These are phyloP conservation scores for Trichoderma citrinoviride DNA, from an alignment of 2,329 filamentous ascomycete genomes.

Conservation along the genomic window DNA sequence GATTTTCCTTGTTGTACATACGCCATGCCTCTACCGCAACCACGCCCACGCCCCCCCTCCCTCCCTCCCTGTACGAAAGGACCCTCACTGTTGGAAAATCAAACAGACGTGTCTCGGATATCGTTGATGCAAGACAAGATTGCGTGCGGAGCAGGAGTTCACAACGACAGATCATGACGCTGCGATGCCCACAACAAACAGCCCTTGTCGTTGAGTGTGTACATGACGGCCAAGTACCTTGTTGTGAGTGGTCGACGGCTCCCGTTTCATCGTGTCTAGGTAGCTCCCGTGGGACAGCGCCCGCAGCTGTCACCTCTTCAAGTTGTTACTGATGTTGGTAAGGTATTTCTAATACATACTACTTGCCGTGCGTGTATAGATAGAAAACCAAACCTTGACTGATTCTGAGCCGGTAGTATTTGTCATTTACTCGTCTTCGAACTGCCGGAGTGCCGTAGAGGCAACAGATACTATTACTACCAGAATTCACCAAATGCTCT, in stretches of 20 bases:
- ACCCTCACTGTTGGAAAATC: background rate
- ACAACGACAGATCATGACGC: slow-evolving; percentile 12
- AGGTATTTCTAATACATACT: too few relatives aligned
- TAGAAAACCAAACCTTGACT: too few relatives aligned
- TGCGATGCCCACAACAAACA: background rate
- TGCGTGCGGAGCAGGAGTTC: slow-evolving; percentile 14
- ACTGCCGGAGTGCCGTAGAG: background rate
- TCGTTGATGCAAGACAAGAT: slow-evolving; percentile 10
- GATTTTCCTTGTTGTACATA: too few relatives aligned
- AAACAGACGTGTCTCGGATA: background rate
- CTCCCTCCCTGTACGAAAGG: background rate
- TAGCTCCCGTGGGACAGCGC: slow-evolving; percentile 4
- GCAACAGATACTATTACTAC: background rate
- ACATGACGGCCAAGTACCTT: too few relatives aligned
- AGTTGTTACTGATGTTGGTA: too few relatives aligned
- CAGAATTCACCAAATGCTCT: background rate
- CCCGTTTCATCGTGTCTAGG: slow-evolving; percentile 3
- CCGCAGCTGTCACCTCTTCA: background rate
- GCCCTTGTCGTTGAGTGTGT: background rate
- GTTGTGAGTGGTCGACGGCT: background rate
- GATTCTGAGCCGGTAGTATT: background rate
- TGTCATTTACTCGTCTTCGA: background rate
- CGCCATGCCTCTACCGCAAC: too few relatives aligned
- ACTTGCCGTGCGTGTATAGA: too few relatives aligned
- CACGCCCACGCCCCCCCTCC: background rate